Evolutionary conservation across 495 filamentous ascomycete genomes (phyloP).

Genomic region (Entonaema liquescens): DNA sequence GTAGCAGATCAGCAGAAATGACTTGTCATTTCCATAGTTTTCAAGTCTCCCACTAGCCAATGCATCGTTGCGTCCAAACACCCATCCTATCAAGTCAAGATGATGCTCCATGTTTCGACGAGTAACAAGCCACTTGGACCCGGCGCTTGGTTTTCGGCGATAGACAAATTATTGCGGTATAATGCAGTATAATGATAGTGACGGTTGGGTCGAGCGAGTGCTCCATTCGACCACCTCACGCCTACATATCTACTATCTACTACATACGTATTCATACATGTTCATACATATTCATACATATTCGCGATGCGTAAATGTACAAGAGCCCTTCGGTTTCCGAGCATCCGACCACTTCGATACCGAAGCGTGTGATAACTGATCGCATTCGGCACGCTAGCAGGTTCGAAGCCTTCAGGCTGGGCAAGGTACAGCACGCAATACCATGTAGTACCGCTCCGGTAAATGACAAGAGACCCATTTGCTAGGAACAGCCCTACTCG

Average conservation of each 20-base stretch:
- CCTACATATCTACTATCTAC: too few relatives aligned
- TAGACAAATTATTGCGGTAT: not conserved
- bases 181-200: not conserved
- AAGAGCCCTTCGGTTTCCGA: conserved; percentile 5
- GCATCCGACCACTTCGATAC: conserved; percentile 19
- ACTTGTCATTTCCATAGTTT: conserved; percentile 24
- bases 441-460: conserved; percentile 3
- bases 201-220: not conserved
- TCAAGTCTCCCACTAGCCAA: not conserved
- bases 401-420: conserved; percentile 8
- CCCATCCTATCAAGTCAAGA: not conserved
- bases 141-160: not conserved
- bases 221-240: not conserved
- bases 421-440: conserved; percentile 8
- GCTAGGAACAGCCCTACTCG: conserved; percentile 37
- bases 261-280: too few relatives aligned
- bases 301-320: not conserved
- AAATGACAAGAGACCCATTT: conserved; percentile 22
- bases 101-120: not conserved
- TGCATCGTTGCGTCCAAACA: conserved; percentile 2
- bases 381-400: conserved; percentile 6
- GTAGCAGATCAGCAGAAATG: conserved; percentile 21
- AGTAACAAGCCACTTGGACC: not conserved
- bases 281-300: conserved; percentile 1
- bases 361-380: conserved; percentile 1